Percentiles rank a stretch among this genome's conserved stretches.
phyloP scores from a whole-genome alignment of 768 basidiomycete species.

The Pulveroboletus frians region DNA sequence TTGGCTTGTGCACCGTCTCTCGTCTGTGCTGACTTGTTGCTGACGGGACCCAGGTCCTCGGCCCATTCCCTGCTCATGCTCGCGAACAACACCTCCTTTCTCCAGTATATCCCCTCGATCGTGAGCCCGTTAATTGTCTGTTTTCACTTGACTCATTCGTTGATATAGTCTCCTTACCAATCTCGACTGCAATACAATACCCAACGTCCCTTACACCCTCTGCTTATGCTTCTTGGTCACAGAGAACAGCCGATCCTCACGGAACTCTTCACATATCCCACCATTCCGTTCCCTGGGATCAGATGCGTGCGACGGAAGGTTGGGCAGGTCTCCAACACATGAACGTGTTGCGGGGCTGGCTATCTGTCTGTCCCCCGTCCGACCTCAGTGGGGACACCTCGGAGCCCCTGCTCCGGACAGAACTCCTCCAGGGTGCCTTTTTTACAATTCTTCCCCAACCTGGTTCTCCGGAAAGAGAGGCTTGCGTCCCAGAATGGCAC shows the following conservation, averaged over 20 bases:
- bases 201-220: constrained; percentile 47
- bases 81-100: constrained; percentile 81
- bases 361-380: constrained; percentile 52
- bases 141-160: neutral
- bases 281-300: constrained; percentile 59
- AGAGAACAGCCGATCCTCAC: constrained; percentile 34
- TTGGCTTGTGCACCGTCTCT: constrained; percentile 25
- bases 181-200: constrained; percentile 33
- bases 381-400: neutral
- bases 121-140: constrained; percentile 36
- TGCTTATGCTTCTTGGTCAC: constrained; percentile 54
- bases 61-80: constrained; percentile 80
- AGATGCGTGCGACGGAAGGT: constrained; percentile 70
- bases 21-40: neutral
- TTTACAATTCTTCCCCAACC: constrained; percentile 58
- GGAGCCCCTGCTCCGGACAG: constrained; percentile 48
- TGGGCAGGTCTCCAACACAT: constrained; percentile 87
- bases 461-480: constrained; percentile 24
- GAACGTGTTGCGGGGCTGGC: constrained; percentile 56
- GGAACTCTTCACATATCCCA: constrained; percentile 59
- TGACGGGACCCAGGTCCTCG: constrained; percentile 52
- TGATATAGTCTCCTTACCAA: constrained; percentile 10
- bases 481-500: constrained; percentile 54
- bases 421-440: constrained; percentile 69
- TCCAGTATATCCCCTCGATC: constrained; percentile 65